phyloP scores from a whole-genome alignment of 1,284 basidiomycete genomes.

The Boletus holoroseus region DNA sequence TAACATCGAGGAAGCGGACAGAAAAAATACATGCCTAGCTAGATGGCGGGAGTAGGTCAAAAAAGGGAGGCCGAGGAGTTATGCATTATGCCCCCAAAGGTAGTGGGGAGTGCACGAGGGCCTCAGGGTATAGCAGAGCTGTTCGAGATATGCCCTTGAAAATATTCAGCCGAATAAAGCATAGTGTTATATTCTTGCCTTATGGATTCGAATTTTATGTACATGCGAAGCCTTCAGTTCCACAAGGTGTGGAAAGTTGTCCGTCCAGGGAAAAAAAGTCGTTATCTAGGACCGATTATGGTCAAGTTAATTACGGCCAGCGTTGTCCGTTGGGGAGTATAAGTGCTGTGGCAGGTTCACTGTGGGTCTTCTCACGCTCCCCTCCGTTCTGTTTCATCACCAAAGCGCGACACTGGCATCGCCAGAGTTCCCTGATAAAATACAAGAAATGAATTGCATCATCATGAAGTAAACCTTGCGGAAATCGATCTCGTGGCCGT shows the following conservation, averaged over 20 bases:
- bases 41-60: not conserved
- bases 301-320: constrained; percentile 12
- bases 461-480: constrained; percentile 8
- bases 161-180: not conserved
- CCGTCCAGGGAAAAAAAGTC: not conserved
- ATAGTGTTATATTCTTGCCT: not conserved
- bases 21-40: not conserved
- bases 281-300: constrained; percentile 2
- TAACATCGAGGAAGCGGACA: not conserved
- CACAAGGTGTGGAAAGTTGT: too few relatives aligned
- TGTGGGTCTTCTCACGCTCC: constrained; percentile 19
- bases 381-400: constrained; percentile 12
- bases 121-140: not conserved
- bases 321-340: constrained; percentile 8
- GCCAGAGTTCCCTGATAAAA: constrained; percentile 10
- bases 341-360: constrained; percentile 11
- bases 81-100: not conserved
- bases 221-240: too few relatives aligned
- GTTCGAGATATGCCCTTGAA: not conserved
- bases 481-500: constrained; percentile 8
- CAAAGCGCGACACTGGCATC: constrained; percentile 7
- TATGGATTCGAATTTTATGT: too few relatives aligned
- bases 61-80: not conserved
- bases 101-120: not conserved
- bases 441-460: constrained; percentile 12